Conservation (phyloP, 2,329 filamentous ascomycete species). For the Coniochaeta sp. region DNA sequence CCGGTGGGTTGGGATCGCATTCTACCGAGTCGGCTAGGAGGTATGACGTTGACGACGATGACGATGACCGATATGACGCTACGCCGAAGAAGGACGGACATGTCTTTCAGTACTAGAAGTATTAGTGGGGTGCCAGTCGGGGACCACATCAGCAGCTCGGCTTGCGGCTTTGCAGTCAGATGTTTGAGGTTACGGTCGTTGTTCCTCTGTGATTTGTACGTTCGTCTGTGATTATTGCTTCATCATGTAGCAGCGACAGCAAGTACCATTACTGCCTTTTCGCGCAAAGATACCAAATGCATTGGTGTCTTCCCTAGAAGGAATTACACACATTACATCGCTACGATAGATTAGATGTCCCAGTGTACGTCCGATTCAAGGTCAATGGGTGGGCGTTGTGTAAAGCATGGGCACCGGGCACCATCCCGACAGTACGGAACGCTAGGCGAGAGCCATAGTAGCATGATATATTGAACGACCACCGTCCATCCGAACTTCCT, state of each 20-base stretch:
- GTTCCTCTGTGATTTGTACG: background rate
- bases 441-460: too few species aligned
- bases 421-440: too few species aligned
- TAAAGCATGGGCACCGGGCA: too few species aligned
- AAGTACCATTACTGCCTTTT: background rate
- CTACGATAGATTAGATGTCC: background rate
- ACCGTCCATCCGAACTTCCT: too few species aligned
- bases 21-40: background rate
- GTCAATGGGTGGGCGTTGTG: too few species aligned
- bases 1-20: background rate
- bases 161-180: background rate
- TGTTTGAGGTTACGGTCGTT: background rate
- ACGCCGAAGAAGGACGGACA: conserved; percentile 1
- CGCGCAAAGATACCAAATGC: background rate
- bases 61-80: background rate
- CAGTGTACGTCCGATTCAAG: background rate
- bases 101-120: background rate
- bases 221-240: background rate
- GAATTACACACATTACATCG: background rate
- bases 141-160: background rate
- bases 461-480: too few species aligned
- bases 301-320: background rate
- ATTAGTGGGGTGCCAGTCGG: background rate
- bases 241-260: background rate
- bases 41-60: background rate